Base-by-base conservation (phyloP, 345 rosid species). In the Eucalyptus cloeziana region DNA sequence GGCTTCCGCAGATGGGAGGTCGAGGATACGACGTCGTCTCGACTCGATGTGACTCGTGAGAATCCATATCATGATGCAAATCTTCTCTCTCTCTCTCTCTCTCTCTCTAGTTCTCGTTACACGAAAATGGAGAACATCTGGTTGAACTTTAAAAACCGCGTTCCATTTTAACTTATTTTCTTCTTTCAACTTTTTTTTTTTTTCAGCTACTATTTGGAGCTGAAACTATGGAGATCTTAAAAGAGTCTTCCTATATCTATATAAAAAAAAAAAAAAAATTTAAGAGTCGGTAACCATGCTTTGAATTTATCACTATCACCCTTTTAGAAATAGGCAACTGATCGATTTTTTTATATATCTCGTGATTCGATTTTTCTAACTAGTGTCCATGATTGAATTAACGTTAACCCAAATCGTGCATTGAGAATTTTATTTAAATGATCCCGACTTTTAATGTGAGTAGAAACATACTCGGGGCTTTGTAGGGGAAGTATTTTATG, bases 341-440 rank as follows among this genome's bases (percentile, higher is more conserved):
- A 22, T 9, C 25, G n/a, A 4, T 13, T 60, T 27, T 27, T 4
- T 56, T 25, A 11, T 62, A 12, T 4, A 8, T 62, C 13, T 60
- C 31, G 2, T 11, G n/a, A 60, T 0, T 58, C 4, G 3, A 58
- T 60, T 60, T 25, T 56, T 13, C 0, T 58, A 0, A 13, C 8
- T 0, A 62, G 33, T 62, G 8, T 0, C 1, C 33, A 62, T 30
- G 8, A 1, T 5, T 13, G 0, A 1, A 1, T 13, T 30, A 6
- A 30, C 8, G 14, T 62, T 30, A 7, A 62, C 71, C 71, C 2
- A 13, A 62, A 6, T 62, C 4, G 0, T 62, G 17, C n/a, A 37
- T 64, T 10, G 2, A n/a, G 76, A 15, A 11, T 13, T 67, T 14
- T 67, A 1, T n/a, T 67, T 7, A 7, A 67, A 7, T 67, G 33